Evolutionary conservation across 2,329 filamentous ascomycete species (phyloP).

Genomic region (Huntiella omanensis): DNA sequence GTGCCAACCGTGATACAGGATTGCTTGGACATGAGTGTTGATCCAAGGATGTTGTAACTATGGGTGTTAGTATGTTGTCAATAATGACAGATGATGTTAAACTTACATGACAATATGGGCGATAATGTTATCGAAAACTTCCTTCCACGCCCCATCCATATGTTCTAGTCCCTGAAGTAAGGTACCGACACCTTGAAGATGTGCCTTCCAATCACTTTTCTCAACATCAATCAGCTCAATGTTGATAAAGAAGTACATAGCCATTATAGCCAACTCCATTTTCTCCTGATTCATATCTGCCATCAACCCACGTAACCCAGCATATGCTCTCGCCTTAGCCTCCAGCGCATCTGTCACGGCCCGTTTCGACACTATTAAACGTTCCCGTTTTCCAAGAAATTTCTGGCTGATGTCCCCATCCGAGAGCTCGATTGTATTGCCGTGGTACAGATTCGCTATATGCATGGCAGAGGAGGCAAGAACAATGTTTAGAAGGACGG

Average conservation of each 20-base stretch:
- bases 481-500: slow-evolving; percentile 29
- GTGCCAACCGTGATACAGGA: slow-evolving; percentile 22
- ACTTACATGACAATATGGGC: slow-evolving; percentile 30
- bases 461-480: slow-evolving; percentile 31
- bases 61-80: neutral
- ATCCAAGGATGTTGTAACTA: slow-evolving; percentile 24
- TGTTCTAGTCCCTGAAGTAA: slow-evolving; percentile 20
- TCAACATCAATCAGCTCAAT: slow-evolving; percentile 32
- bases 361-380: slow-evolving; percentile 21
- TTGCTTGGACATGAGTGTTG: slow-evolving; percentile 20
- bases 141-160: slow-evolving; percentile 14
- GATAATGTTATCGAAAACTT: slow-evolving; percentile 24
- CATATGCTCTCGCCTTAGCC: neutral
- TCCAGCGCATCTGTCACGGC: slow-evolving; percentile 15
- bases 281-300: neutral
- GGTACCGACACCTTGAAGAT: slow-evolving; percentile 26
- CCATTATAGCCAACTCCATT: neutral
- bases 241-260: slow-evolving; percentile 18
- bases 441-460: slow-evolving; percentile 25
- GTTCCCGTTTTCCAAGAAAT: slow-evolving; percentile 11
- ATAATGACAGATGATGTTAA: neutral
- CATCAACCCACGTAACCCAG: neutral
- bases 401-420: too few relatives aligned
- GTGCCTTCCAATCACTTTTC: slow-evolving; percentile 25
- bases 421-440: too few relatives aligned